A percentile compares a stretch with the other conserved stretches of the same genome.
Evolutionary conservation across 2,329 filamentous ascomycete genomes (phyloP).

Genomic region (Penicillium sp.): DNA sequence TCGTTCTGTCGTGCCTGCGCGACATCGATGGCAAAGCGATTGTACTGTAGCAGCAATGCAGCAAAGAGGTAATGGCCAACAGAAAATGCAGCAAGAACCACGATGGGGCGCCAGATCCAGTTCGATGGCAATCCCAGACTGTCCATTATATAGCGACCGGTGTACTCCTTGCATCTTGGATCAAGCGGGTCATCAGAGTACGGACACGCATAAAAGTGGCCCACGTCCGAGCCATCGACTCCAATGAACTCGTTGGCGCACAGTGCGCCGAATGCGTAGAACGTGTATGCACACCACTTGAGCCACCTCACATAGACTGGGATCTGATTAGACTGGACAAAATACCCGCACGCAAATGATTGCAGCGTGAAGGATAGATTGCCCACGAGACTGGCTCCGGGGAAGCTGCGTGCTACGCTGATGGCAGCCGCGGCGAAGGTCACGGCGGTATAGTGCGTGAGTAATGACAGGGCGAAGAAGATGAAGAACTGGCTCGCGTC

Average conservation of each 20-base stretch:
- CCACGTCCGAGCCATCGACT: slow-evolving; percentile 42
- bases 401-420: slow-evolving; percentile 65
- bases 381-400: slow-evolving; percentile 69
- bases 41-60: slow-evolving; percentile 62
- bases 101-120: slow-evolving; percentile 68
- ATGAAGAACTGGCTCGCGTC: slow-evolving; percentile 67
- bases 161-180: slow-evolving; percentile 68
- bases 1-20: slow-evolving; percentile 61
- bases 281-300: slow-evolving; percentile 52
- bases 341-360: slow-evolving; percentile 73
- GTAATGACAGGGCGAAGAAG: slow-evolving; percentile 67
- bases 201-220: slow-evolving; percentile 73
- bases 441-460: slow-evolving; percentile 73
- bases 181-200: slow-evolving; percentile 61
- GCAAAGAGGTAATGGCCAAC: slow-evolving; percentile 64
- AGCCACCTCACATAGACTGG: slow-evolving; percentile 78
- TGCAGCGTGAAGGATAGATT: slow-evolving; percentile 74
- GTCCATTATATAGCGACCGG: slow-evolving; percentile 67
- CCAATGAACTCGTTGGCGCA: slow-evolving; percentile 69
- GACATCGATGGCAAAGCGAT: slow-evolving; percentile 69
- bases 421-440: slow-evolving; percentile 71
- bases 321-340: slow-evolving; percentile 71
- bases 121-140: slow-evolving; percentile 67
- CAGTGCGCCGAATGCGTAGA: slow-evolving; percentile 70
- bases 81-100: slow-evolving; percentile 63